Evolutionary conservation across 257 asterid species (phyloP).

Genomic region (Forsythia suspensa): DNA sequence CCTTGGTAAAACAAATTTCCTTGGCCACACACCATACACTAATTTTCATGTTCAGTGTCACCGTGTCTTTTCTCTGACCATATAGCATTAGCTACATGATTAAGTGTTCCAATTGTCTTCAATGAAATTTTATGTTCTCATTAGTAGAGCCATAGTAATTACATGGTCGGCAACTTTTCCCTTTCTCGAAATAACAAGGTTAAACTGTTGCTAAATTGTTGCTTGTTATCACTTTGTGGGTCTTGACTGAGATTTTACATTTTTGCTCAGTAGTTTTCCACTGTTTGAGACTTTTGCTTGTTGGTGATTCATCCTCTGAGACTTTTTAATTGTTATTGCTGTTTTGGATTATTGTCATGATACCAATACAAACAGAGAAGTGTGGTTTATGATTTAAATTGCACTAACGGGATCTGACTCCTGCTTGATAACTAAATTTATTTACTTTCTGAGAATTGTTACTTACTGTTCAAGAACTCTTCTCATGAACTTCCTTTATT

Average conservation of each 20-base stretch:
- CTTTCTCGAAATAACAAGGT: not conserved
- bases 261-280: not conserved
- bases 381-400: not conserved
- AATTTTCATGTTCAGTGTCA: not conserved
- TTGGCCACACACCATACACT: not conserved
- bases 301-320: not conserved
- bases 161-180: not conserved
- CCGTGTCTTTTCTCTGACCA: not conserved
- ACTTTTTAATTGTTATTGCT: conserved; percentile 6
- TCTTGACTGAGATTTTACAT: not conserved
- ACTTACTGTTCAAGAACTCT: conserved; percentile 7
- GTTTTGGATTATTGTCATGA: not conserved
- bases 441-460: conserved; percentile 9
- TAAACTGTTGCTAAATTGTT: not conserved
- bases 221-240: not conserved
- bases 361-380: not conserved
- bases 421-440: conserved; percentile 2
- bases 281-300: not conserved
- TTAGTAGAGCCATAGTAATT: not conserved
- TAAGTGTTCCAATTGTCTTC: not conserved
- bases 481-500: not conserved
- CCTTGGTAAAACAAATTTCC: not conserved
- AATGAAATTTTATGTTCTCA: not conserved
- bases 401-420: not conserved
- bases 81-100: not conserved